These are phyloP conservation scores for Helotiales sp. DNA, from an alignment of 2,329 filamentous ascomycete species.

Conservation along the genomic window DNA sequence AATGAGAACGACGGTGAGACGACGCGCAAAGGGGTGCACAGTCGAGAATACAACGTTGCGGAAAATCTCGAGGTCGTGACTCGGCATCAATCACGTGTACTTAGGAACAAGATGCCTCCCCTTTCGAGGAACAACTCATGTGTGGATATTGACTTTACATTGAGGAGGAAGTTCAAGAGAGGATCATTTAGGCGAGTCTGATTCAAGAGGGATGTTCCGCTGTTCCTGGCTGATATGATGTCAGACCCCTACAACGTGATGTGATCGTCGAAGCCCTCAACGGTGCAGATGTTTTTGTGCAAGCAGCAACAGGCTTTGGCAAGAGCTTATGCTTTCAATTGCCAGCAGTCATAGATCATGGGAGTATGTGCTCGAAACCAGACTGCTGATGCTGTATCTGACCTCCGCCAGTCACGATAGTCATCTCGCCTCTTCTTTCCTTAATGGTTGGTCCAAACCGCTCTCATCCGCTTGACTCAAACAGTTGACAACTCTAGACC, in stretches of 20 bases:
- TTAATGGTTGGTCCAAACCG: slow-evolving; percentile 68
- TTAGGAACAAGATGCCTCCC: slow-evolving; percentile 35
- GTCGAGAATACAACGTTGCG: not conserved
- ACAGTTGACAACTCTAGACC: slow-evolving; percentile 57
- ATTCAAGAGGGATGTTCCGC: not conserved
- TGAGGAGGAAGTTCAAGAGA: slow-evolving; percentile 76
- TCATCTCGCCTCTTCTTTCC: slow-evolving; percentile 86
- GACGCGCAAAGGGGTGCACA: not conserved
- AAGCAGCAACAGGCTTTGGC: slow-evolving; percentile 88
- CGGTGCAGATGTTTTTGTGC: slow-evolving; percentile 89
- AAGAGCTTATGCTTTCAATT: slow-evolving; percentile 94
- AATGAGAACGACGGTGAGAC: not conserved
- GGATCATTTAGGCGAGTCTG: slow-evolving; percentile 66
- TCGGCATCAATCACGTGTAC: not conserved
- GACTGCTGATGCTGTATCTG: slow-evolving; percentile 26
- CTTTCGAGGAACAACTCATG: slow-evolving; percentile 54
- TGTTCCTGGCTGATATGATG: slow-evolving; percentile 20
- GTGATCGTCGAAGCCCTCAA: slow-evolving; percentile 82
- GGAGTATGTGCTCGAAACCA: slow-evolving; percentile 57
- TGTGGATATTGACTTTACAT: slow-evolving; percentile 74
- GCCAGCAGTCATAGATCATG: slow-evolving; percentile 84
- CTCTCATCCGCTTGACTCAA: too few relatives aligned
- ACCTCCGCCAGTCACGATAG: slow-evolving; percentile 72
- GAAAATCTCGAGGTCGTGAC: not conserved
- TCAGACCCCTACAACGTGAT: slow-evolving; percentile 81